phyloP scores from a whole-genome alignment of 2,329 filamentous ascomycete genomes.

The Aaosphaeria pasadenensis region DNA sequence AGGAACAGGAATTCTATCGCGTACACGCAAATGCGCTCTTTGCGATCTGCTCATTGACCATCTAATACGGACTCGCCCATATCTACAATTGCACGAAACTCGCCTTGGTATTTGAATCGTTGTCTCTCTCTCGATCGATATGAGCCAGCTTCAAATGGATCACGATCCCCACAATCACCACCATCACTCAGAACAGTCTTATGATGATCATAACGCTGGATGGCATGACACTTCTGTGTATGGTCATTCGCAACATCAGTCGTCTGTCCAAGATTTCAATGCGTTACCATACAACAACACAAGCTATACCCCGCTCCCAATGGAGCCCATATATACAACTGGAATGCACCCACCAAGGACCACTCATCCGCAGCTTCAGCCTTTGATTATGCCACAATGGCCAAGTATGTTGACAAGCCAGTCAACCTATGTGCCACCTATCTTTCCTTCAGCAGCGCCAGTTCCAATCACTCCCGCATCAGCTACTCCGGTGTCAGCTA shows the following conservation, averaged over 20 bases:
- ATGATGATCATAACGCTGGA: slow-evolving; percentile 29
- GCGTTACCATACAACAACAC: slow-evolving; percentile 22
- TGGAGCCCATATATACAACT: slow-evolving; percentile 38
- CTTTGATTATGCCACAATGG: slow-evolving; percentile 40
- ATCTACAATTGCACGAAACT: slow-evolving; percentile 17
- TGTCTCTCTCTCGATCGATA: slow-evolving; percentile 21
- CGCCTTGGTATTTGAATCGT: slow-evolving; percentile 5
- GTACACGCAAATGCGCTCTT: slow-evolving; percentile 29
- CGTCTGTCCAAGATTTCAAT: slow-evolving; percentile 40
- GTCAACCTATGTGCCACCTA: slow-evolving; percentile 32
- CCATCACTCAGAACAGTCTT: slow-evolving; percentile 25
- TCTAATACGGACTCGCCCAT: slow-evolving; percentile 27
- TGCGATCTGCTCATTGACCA: slow-evolving; percentile 19
- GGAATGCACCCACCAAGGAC: slow-evolving; percentile 40
- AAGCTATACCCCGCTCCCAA: slow-evolving; percentile 35
- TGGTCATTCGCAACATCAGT: slow-evolving; percentile 35
- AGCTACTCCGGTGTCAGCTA: slow-evolving; percentile 38
- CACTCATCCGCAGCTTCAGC: slow-evolving; percentile 39
- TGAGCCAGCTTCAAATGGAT: slow-evolving; percentile 43
- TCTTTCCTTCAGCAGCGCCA: slow-evolving; percentile 33
- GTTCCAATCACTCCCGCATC: slow-evolving; percentile 36
- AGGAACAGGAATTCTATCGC: slow-evolving; percentile 22
- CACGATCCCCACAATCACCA: slow-evolving; percentile 33
- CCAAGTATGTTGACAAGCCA: slow-evolving; percentile 43
- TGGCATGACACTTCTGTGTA: slow-evolving; percentile 33